phyloP scores from a whole-genome alignment of 2,329 filamentous ascomycete species.

The Beauveria sp. region DNA sequence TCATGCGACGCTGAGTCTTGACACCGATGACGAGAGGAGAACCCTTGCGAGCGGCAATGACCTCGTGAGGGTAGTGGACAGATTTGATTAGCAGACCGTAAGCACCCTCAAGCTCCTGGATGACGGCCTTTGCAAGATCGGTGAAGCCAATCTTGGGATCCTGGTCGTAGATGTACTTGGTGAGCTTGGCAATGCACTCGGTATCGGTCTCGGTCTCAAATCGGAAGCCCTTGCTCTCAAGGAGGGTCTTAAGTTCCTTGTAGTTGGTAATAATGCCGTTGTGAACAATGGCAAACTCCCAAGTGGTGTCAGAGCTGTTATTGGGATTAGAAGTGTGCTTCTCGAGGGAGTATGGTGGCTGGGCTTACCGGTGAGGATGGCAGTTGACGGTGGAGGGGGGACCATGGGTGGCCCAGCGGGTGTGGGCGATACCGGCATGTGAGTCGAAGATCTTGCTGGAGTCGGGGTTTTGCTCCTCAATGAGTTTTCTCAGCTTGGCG shows the following conservation, averaged over 20 bases:
- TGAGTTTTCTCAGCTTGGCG: conserved; percentile 87
- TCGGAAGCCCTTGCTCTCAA: conserved; percentile 89
- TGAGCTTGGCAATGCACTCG: conserved; percentile 97
- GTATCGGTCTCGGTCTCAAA: conserved; percentile 99
- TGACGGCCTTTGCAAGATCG: conserved; percentile 91
- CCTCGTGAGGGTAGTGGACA: conserved; percentile 95
- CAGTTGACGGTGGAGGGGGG: conserved; percentile 91
- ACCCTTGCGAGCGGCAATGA: conserved; percentile 96
- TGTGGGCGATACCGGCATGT: conserved; percentile 97
- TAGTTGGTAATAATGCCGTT: conserved; percentile 99
- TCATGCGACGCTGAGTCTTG: conserved; percentile 97
- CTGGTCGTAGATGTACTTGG: conserved; percentile 95
- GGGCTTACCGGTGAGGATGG: conserved; percentile 85
- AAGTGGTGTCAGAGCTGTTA: conserved; percentile 77
- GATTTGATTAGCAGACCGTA: conserved; percentile 98
- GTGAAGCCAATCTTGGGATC: conserved; percentile 94
- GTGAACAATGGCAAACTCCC: conserved; percentile 97
- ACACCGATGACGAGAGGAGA: conserved; percentile 96
- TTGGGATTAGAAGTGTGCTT: background rate
- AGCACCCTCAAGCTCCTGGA: conserved; percentile 95
- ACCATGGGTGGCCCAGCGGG: conserved; percentile 96
- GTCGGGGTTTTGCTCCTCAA: conserved; percentile 76
- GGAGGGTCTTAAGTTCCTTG: conserved; percentile 94
- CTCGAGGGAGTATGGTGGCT: background rate
- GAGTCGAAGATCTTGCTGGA: conserved; percentile 92